Evolutionary conservation across 2,329 filamentous ascomycete species (phyloP), one percentile per base, ranked within the genome.

Genomic region (Colletotrichum spinosum): DNA sequence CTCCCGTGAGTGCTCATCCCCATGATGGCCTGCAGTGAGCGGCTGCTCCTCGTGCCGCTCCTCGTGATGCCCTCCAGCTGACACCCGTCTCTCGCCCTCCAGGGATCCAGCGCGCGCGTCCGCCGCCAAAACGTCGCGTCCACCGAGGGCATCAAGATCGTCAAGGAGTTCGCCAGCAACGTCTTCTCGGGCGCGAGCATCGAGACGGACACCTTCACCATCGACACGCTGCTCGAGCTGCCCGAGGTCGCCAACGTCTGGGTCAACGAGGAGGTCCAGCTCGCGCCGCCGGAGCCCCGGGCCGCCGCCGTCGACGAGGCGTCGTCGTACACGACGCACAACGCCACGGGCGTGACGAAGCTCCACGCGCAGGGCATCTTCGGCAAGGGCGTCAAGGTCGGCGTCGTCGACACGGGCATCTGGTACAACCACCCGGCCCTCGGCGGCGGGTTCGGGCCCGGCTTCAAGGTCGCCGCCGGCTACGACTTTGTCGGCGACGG

Each of bases 361-460:
- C 73, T 81, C 4, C 79, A 81, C 50, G 70, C 72, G 8, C 67
- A 70, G 34, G 79, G 79, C 5, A 76, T 79, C 44, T 72, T 73
- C 13, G 79, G 79, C 4, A 77, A 76, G 56, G 78, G 77, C 6
- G 76, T 72, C 11, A 80, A 74, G 49, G 70, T 81, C 39, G 79
- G 77, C n/a, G 72, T 81, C 39, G 73, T 81, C 38, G 79, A 81
- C 54, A 79, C 77, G 2, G 79, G 79, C 0, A 72, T 80, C 41
- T 78, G 79, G 59, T 81, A 81, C 56, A 76, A 73, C 2, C 79
- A 81, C 57, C 70, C 73, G 54, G 75, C 78, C 13, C 67, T 68
- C 9, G 67, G 67, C 13, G 48, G 53, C 4, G 67, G 67, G 8
- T 60, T 67, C 15, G 67, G 67, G 8, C 59, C 64, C 5, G 67